A percentile compares a stretch with the other conserved stretches of the same genome.
Conservation (phyloP, 495 filamentous ascomycete species). For the Zalerion maritima region DNA sequence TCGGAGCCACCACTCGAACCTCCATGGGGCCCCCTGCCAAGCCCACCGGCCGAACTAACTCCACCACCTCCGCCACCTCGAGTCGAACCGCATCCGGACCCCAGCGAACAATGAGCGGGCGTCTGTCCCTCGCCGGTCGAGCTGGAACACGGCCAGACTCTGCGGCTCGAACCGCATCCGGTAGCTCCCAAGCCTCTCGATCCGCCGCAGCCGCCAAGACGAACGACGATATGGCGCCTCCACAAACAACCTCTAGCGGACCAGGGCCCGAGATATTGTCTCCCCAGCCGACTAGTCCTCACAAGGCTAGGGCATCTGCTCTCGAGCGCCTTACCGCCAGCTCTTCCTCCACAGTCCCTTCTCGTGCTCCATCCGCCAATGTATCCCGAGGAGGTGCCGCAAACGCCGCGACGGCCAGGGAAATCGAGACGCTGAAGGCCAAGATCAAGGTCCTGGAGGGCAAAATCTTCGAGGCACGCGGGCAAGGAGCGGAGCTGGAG, state of each 20-base stretch:
- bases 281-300: constrained; percentile 32
- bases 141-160: constrained; percentile 15
- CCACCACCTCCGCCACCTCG: constrained; percentile 16
- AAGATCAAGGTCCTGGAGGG: constrained; percentile 70
- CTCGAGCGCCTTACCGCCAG: constrained; percentile 30
- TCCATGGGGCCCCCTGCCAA: constrained; percentile 53
- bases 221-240: too few relatives aligned
- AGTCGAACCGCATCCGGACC: constrained; percentile 15
- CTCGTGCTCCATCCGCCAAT: constrained; percentile 14
- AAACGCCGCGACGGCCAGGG: constrained; percentile 20
- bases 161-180: constrained; percentile 26
- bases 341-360: constrained; percentile 12
- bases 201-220: too few relatives aligned
- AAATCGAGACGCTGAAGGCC: constrained; percentile 65
- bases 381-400: constrained; percentile 17
- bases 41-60: constrained; percentile 17
- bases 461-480: constrained; percentile 72
- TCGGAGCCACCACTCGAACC: constrained; percentile 30
- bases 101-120: constrained; percentile 20
- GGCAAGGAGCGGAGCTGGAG: constrained; percentile 69
- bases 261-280: constrained; percentile 21
- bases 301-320: constrained; percentile 25
- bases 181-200: constrained; percentile 22
- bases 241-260: constrained; percentile 11
- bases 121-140: constrained; percentile 19